These are phyloP conservation scores for Phytophthora idaei DNA, from an alignment of 352 stramenopile species.

Conservation along the genomic window DNA sequence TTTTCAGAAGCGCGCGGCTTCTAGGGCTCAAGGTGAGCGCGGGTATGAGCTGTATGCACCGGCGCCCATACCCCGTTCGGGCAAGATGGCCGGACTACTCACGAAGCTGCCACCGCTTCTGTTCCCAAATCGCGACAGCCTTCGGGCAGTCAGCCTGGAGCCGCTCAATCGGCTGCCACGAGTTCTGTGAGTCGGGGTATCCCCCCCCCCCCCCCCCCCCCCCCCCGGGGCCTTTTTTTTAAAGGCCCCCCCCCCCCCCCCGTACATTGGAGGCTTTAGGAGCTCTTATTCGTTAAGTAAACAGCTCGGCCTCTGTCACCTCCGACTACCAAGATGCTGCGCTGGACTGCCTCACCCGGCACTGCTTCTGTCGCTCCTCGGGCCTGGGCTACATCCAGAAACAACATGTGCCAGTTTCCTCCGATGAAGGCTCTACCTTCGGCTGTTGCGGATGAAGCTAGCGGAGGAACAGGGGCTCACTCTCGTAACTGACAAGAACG, in stretches of 20 bases:
- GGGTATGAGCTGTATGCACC: too few species aligned
- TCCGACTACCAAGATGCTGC: conserved; percentile 38
- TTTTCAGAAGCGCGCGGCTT: too few species aligned
- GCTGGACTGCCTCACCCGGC: conserved; percentile 35
- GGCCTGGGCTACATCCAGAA: conserved; percentile 28
- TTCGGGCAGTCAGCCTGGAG: too few species aligned
- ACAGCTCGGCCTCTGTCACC: not conserved
- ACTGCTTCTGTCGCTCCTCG: conserved; percentile 37
- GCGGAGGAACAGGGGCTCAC: conserved; percentile 34
- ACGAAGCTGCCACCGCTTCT: too few species aligned
- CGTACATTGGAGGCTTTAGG: conserved; percentile 12
- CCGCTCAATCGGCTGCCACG: too few species aligned
- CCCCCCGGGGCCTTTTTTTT: too few species aligned
- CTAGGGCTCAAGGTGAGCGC: too few species aligned
- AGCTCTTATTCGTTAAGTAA: conserved; percentile 9
- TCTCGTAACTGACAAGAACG: conserved; percentile 22
- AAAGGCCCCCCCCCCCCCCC: conserved; percentile 3
- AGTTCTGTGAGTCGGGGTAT: too few species aligned
- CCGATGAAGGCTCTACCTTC: conserved; percentile 30
- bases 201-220: too few species aligned
- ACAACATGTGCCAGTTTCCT: conserved; percentile 27
- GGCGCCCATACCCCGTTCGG: too few species aligned
- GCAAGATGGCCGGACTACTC: too few species aligned
- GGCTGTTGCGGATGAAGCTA: conserved; percentile 36
- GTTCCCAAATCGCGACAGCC: too few species aligned